Evolutionary conservation across 2,329 filamentous ascomycete genomes (phyloP).

Genomic region (Alternaria consortialis): DNA sequence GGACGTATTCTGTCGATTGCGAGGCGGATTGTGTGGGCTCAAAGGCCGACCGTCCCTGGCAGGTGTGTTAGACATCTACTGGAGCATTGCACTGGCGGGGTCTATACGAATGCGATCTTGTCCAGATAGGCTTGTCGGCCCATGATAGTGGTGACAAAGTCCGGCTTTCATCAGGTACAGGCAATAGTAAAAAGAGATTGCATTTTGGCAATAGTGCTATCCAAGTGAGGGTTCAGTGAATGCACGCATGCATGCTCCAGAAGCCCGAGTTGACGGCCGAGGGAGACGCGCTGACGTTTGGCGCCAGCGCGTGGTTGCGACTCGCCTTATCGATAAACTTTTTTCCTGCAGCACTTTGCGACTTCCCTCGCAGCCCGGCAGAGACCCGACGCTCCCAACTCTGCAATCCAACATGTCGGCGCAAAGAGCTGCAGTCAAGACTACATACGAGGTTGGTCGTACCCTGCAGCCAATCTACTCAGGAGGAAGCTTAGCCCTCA

Average conservation of each 20-base stretch:
- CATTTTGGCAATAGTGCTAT: neutral
- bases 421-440: slow-evolving; percentile 72
- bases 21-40: slow-evolving; percentile 42
- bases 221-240: too few relatives aligned
- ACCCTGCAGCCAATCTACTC: slow-evolving; percentile 94
- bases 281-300: slow-evolving; percentile 20
- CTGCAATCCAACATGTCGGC: slow-evolving; percentile 45
- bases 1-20: slow-evolving; percentile 39
- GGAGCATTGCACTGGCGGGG: slow-evolving; percentile 2
- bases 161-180: neutral
- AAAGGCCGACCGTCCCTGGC: slow-evolving; percentile 54
- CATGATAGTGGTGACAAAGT: slow-evolving; percentile 27
- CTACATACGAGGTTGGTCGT: slow-evolving; percentile 84
- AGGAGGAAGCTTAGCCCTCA: slow-evolving; percentile 85
- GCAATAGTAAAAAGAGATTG: neutral
- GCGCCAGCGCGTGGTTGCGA: slow-evolving; percentile 24
- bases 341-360: slow-evolving; percentile 35
- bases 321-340: slow-evolving; percentile 48
- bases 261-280: neutral
- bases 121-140: slow-evolving; percentile 50
- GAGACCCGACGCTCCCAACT: neutral
- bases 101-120: slow-evolving; percentile 50
- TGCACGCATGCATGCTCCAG: too few relatives aligned
- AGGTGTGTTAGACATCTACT: slow-evolving; percentile 24
- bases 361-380: slow-evolving; percentile 13